phyloP scores from a whole-genome alignment of 805 yeast species.

The Helenozyma baotianmanensis region DNA sequence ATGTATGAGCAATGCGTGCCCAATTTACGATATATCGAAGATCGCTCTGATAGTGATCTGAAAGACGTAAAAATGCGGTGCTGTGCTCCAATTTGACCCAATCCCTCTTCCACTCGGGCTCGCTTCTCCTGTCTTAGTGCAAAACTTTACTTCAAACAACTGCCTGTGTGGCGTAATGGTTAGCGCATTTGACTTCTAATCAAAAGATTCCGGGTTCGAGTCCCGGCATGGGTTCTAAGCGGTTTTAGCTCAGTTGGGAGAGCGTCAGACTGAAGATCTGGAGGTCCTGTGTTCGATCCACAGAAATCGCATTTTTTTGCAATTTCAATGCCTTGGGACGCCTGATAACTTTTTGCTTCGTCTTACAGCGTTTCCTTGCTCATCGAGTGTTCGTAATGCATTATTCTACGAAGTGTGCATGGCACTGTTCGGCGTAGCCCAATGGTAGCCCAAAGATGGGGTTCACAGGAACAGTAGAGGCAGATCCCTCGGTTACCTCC shows the following conservation, averaged over 20 bases:
- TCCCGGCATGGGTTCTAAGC: constrained; percentile 19
- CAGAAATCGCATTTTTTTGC: constrained; percentile 18
- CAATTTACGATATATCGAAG: too few relatives aligned
- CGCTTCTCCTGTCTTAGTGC: too few relatives aligned
- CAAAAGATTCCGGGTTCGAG: constrained; percentile 20
- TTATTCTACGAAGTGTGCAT: constrained; percentile 3
- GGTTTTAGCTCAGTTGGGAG: constrained; percentile 22
- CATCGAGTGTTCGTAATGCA: background rate
- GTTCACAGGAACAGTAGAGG: constrained; percentile 10
- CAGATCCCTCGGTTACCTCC: constrained; percentile 7
- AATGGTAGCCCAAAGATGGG: constrained; percentile 49
- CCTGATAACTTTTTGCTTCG: constrained; percentile 4
- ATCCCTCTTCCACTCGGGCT: too few relatives aligned
- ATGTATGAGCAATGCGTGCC: too few relatives aligned
- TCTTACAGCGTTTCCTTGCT: background rate
- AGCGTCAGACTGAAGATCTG: constrained; percentile 24
- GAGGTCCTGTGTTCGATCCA: constrained; percentile 24
- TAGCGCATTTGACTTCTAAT: constrained; percentile 20
- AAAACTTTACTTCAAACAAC: too few relatives aligned
- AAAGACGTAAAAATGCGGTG: too few relatives aligned
- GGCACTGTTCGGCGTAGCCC: constrained; percentile 31
- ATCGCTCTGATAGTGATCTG: too few relatives aligned
- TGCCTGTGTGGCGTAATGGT: constrained; percentile 21
- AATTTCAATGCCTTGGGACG: constrained; percentile 11
- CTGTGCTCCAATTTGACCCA: too few relatives aligned